Base-by-base conservation (phyloP, 2,329 filamentous ascomycete species). In the Ceratocystiopsis sp. region DNA sequence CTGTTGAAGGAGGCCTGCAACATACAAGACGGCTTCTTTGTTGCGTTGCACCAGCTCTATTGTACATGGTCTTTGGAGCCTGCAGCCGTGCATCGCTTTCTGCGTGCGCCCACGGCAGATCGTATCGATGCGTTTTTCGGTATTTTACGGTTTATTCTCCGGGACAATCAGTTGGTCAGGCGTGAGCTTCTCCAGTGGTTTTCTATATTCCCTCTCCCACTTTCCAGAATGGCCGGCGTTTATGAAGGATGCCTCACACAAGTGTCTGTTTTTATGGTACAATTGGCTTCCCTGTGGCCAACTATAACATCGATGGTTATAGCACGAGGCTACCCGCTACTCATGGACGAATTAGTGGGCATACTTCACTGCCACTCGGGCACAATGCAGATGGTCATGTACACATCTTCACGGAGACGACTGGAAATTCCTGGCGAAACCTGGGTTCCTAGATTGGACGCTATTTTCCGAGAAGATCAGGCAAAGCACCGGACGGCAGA, bases 21-120 rank as follows among this genome's bases (percentile, higher is more conserved):
- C 2, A 51, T 54, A 0, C 56, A 66, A 5, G 82, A 87, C 54
- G 48, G 62, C 39, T 73, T 81, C 53, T 86, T 79, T 53, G 51
- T 85, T 41, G 63, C 68, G 7, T 54, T 82, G 13, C 79, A 83
- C 53, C 78, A 83, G 53, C 46, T 80, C 2, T 78, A 74, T 55
- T 81, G 76, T 53, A 53, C 69, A 17, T 73, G 70, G 67, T 67
- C 65, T 4, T 45, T 59, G 3, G 54, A 62, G 16, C 59, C 56
- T 1, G 42, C 49, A 1, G 47, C 53, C 3, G 53, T 70, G 5
- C 57, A 65, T 15, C 51, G 41, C 13, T 47, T 64, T 3, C 52
- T 66, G 13, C 56, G 1, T 54, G 62, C 38, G 50, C 13, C 42
- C 6, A 38, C 40, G 46, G 34, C 43, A 46, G 3, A 40, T 46